Conservation (phyloP, 1,284 basidiomycete genomes). For the Filobasidium uniguttulatum region DNA sequence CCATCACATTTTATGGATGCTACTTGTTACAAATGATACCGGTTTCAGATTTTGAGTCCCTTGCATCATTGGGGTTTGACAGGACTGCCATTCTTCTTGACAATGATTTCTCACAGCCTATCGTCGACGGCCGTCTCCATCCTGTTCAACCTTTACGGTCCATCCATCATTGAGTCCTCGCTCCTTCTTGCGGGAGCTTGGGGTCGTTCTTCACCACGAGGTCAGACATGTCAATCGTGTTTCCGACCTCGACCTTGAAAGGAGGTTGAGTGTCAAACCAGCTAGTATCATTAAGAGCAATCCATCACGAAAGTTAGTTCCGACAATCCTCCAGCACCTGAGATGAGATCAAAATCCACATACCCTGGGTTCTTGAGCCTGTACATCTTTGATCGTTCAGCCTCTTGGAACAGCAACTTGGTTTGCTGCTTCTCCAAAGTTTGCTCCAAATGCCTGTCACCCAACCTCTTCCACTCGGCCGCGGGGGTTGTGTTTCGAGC, state of each 20-base stretch:
- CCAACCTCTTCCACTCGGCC: conserved; percentile 26
- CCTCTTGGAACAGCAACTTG: conserved; percentile 38
- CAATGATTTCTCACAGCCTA: too few relatives aligned
- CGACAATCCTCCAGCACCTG: conserved; percentile 3
- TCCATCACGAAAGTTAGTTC: too few relatives aligned
- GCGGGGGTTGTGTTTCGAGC: conserved; percentile 27
- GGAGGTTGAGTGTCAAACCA: conserved; percentile 36
- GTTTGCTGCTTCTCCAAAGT: conserved; percentile 33
- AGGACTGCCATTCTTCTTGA: too few relatives aligned
- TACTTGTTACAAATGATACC: too few relatives aligned
- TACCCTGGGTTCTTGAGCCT: conserved; percentile 36
- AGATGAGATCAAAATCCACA: conserved; percentile 19
- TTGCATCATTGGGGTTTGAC: too few relatives aligned
- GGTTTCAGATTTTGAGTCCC: too few relatives aligned
- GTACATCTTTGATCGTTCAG: conserved; percentile 34
- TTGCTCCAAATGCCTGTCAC: conserved; percentile 37
- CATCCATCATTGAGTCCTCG: too few relatives aligned
- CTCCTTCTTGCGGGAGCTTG: conserved; percentile 2
- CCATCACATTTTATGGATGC: too few relatives aligned
- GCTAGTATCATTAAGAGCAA: conserved; percentile 21
- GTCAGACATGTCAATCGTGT: conserved; percentile 35
- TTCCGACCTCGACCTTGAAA: conserved; percentile 34
- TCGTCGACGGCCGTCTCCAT: too few relatives aligned
- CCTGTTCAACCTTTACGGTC: too few relatives aligned
- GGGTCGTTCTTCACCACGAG: conserved; percentile 32